These are phyloP conservation scores for Russula lepida DNA, from an alignment of 768 basidiomycete genomes.

Conservation along the genomic window DNA sequence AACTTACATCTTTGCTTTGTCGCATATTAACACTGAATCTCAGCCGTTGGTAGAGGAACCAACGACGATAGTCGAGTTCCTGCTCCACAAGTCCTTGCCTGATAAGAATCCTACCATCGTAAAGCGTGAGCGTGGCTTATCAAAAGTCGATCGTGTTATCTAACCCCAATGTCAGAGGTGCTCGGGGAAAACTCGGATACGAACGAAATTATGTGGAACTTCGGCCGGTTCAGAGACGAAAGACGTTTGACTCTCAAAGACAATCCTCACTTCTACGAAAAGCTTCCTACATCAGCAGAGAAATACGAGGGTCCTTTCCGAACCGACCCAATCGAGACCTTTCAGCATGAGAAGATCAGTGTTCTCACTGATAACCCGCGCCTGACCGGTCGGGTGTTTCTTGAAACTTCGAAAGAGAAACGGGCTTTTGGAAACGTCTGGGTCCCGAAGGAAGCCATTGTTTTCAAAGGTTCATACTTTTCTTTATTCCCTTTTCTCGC, in stretches of 20 bases:
- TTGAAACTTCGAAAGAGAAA: not conserved
- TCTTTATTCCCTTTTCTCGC: not conserved
- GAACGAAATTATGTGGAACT: constrained; percentile 13
- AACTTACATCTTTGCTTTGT: too few species aligned
- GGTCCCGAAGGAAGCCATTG: not conserved
- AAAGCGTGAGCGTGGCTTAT: not conserved
- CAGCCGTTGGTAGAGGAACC: not conserved
- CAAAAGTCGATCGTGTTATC: not conserved
- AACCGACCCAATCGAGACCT: not conserved
- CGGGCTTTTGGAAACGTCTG: constrained; percentile 9
- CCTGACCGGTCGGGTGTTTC: not conserved
- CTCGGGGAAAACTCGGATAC: not conserved
- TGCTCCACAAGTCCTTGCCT: not conserved
- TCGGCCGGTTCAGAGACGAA: not conserved
- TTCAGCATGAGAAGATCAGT: not conserved
- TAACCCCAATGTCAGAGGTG: not conserved
- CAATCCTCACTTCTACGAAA: constrained; percentile 10
- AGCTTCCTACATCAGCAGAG: not conserved
- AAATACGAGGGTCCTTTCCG: not conserved
- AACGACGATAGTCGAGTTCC: not conserved
- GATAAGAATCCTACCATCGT: not conserved
- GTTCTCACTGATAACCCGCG: constrained; percentile 3
- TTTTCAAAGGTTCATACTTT: constrained; percentile 4
- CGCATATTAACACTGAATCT: not conserved
- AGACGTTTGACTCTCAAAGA: constrained; percentile 8